These are phyloP conservation scores for Dichotomocladium elegans DNA, from an alignment of 371 early-diverging fungal genomes.

Conservation along the genomic window DNA sequence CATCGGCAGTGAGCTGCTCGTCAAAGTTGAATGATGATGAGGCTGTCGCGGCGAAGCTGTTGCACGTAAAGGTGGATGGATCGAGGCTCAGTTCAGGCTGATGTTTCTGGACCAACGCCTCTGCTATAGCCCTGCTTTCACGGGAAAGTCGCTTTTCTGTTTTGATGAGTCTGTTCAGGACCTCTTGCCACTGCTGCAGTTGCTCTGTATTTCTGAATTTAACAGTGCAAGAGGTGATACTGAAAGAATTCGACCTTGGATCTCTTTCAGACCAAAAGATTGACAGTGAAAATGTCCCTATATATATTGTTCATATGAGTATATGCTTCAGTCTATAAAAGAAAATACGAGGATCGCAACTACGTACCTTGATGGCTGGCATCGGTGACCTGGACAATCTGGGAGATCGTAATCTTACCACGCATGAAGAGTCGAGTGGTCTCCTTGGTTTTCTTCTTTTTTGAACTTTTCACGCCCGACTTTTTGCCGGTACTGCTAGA, in stretches of 20 bases:
- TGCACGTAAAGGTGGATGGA: neutral
- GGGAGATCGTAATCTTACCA: slow-evolving; percentile 76
- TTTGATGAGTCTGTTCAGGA: slow-evolving; percentile 54
- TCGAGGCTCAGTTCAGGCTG: neutral
- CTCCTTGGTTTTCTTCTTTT: slow-evolving; percentile 19
- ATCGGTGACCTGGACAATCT: slow-evolving; percentile 76
- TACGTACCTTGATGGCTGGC: slow-evolving; percentile 56
- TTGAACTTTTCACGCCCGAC: slow-evolving; percentile 31
- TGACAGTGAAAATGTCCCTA: slow-evolving; percentile 29
- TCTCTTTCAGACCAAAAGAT: slow-evolving; percentile 34
- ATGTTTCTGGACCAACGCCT: slow-evolving; percentile 3
- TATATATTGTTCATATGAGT: no score
- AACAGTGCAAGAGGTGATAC: slow-evolving; percentile 79
- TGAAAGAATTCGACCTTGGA: slow-evolving; percentile 28
- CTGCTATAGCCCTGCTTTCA: slow-evolving; percentile 6
- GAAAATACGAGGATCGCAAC: neutral
- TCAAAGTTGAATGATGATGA: slow-evolving; percentile 17
- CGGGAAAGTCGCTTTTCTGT: slow-evolving; percentile 12
- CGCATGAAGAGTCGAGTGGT: slow-evolving; percentile 42
- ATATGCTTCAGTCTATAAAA: no score
- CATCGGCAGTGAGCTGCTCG: no score
- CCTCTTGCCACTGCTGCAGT: slow-evolving; percentile 78
- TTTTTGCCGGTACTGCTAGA: slow-evolving; percentile 32
- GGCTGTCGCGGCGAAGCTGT: slow-evolving; percentile 8
- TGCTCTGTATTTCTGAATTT: slow-evolving; percentile 91